These are phyloP conservation scores for Amauroascus verrucosus DNA, from an alignment of 2,329 filamentous ascomycete species.

Conservation along the genomic window DNA sequence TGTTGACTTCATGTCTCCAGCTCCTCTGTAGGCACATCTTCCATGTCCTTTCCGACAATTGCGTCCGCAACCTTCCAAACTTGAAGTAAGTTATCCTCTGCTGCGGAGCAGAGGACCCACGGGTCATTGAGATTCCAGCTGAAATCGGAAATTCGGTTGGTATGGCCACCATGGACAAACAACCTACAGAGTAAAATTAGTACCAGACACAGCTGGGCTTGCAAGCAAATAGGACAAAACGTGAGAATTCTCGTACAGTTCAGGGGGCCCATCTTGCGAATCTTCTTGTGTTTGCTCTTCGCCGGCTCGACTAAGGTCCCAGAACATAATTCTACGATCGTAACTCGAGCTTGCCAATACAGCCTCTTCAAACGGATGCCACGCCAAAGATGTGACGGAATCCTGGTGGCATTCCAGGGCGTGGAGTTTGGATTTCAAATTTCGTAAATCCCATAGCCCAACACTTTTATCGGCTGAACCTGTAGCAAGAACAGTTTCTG, in stretches of 20 bases:
- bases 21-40: constrained; percentile 66
- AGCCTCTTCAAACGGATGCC: constrained; percentile 84
- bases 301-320: constrained; percentile 85
- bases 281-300: constrained; percentile 94
- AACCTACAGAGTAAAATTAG: constrained; percentile 44
- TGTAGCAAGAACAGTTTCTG: constrained; percentile 83
- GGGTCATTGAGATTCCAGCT: constrained; percentile 96
- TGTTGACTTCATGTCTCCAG: constrained; percentile 41
- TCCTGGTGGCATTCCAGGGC: constrained; percentile 79
- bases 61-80: constrained; percentile 82
- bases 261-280: constrained; percentile 85
- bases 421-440: constrained; percentile 81
- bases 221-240: not conserved
- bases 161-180: constrained; percentile 98
- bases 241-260: constrained; percentile 52
- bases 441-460: constrained; percentile 88
- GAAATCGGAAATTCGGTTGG: constrained; percentile 91
- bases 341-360: constrained; percentile 87
- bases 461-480: constrained; percentile 93
- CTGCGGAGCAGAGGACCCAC: constrained; percentile 91
- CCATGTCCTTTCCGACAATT: constrained; percentile 67
- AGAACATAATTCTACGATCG: constrained; percentile 88
- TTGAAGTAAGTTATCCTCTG: constrained; percentile 93
- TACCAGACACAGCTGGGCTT: not conserved
- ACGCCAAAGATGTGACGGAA: constrained; percentile 81